A percentile compares a stretch with the other conserved stretches of the same genome.
phyloP scores from a whole-genome alignment of 2,329 filamentous ascomycete genomes.

The Hypoxylon sp. region DNA sequence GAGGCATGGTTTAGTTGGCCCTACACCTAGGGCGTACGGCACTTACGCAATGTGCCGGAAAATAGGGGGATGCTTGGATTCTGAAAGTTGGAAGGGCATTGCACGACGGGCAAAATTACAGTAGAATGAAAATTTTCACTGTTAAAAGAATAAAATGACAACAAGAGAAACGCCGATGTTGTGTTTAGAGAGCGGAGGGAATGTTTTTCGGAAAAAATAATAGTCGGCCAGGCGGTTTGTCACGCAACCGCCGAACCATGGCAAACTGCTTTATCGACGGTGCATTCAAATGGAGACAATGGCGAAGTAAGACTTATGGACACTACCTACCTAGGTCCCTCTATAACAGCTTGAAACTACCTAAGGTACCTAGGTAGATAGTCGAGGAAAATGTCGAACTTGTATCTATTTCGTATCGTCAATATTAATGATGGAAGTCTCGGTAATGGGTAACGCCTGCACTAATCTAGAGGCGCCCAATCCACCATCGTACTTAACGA shows the following conservation, averaged over 20 bases:
- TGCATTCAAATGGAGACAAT: background rate
- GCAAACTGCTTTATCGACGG: constrained; percentile 10
- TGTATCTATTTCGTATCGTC: no score
- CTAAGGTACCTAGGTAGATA: no score
- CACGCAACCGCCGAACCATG: constrained; percentile 2
- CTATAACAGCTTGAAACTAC: background rate
- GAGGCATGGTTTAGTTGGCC: background rate
- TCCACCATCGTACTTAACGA: no score
- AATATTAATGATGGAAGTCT: no score
- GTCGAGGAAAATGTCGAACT: no score
- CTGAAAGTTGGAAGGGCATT: background rate
- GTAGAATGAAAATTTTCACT: background rate
- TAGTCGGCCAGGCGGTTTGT: constrained; percentile 1
- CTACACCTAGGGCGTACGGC: background rate
- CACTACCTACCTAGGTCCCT: no score
- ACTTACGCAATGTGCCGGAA: background rate
- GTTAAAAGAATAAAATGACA: background rate
- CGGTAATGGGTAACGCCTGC: no score
- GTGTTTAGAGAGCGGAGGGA: background rate
- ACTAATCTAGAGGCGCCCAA: no score
- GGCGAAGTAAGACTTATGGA: background rate
- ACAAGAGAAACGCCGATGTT: background rate
- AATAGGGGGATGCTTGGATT: background rate
- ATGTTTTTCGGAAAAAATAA: background rate
- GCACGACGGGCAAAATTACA: background rate